Base-by-base conservation (phyloP, 805 yeast genomes). In the Saturnispora dispora region DNA sequence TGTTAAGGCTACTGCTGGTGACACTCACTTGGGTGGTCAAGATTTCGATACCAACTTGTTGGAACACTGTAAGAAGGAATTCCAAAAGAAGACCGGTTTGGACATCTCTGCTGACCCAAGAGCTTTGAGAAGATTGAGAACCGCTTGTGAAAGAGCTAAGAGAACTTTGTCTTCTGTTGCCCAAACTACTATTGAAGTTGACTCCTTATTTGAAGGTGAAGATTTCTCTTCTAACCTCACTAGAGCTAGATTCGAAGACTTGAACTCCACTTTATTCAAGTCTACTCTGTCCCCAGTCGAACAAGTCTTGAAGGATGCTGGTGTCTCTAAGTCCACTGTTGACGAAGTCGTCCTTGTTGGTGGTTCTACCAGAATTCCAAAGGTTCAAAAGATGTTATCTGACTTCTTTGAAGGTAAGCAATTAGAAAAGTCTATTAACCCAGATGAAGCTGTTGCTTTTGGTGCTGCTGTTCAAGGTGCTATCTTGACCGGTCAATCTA, bases 381-480 rank as follows among this genome's bases (percentile, higher is more conserved):
- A 88, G 85, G 85, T 90, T 70, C 96, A 90, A 77, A 88, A 87
- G 75, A 78, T 89, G 72, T 83, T 89, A 60, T 83, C 95, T 58
- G 96, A 89, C 76, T 89, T 81, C 87, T 89, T 89, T 66, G 93
- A 88, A 68, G 97, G 97, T 73, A 90, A 90, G 81, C 90, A 88
- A 75, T 86, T 88, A 72, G 93, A 88, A 77, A 90, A 88, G 79
- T 85, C 95, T 61, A 90, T 89, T 75, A 89, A 89, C 89, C 97
- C 97, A 62, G 97, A 89, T 79, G 97, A 89, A 81, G 97, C 97
- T 70, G 97, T 89, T 73, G 97, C 96, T 68, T 88, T 88, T 81
- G 97, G 97, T 84, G 98, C 98, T 68, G 97, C 98, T 68, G 97
- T 90, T 66, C 97, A 90, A 80, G 98, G 96, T 78, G 97, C 97